phyloP scores from a whole-genome alignment of 139 green algal genomes.

The Closterium sp. region DNA sequence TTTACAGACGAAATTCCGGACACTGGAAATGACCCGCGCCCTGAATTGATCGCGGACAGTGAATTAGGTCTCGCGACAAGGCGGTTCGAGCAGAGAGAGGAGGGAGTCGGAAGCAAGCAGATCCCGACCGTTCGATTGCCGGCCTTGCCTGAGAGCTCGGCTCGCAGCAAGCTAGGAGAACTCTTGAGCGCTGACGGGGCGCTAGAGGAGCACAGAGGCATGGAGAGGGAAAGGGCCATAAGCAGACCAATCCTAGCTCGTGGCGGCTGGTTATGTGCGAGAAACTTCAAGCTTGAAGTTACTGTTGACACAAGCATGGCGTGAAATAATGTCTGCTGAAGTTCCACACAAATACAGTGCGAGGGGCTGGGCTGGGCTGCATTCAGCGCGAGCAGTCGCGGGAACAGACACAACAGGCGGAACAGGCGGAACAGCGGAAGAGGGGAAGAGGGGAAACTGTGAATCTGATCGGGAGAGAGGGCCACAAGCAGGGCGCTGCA shows the following conservation, averaged over 20 bases:
- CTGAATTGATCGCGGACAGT: neutral
- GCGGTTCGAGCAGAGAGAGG: neutral
- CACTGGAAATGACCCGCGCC: neutral
- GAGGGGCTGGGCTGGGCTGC: too few species aligned
- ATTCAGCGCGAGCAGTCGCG: too few species aligned
- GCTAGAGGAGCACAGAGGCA: neutral
- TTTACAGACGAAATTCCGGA: neutral
- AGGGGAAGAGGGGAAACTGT: too few species aligned
- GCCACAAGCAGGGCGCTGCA: neutral
- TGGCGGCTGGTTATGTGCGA: neutral
- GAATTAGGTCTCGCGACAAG: neutral
- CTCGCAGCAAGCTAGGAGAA: neutral
- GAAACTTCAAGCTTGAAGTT: neutral
- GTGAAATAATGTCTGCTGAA: neutral
- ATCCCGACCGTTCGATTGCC: neutral
- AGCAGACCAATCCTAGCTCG: neutral
- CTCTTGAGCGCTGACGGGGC: neutral
- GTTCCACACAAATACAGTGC: too few species aligned
- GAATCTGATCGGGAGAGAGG: neutral
- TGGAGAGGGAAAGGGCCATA: neutral
- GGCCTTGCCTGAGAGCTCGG: neutral
- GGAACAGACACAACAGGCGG: too few species aligned
- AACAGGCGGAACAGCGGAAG: neutral
- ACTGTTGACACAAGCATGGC: neutral
- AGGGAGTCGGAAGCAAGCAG: neutral